Evolutionary conservation across 2,329 filamentous ascomycete species (phyloP).

Genomic region (Talaromyces sp.): DNA sequence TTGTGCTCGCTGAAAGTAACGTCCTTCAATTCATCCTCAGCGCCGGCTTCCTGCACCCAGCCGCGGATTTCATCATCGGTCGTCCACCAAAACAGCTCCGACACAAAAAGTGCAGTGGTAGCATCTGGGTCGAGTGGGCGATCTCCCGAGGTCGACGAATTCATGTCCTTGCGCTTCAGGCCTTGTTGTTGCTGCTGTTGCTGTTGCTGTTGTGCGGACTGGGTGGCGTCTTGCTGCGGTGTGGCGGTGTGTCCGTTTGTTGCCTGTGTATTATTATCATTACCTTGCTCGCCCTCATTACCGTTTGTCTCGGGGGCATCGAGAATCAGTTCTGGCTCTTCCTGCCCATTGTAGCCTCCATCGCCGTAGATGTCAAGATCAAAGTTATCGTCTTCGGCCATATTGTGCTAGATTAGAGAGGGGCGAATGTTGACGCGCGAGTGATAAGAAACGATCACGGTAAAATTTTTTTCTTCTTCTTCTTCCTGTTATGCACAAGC

Average conservation of each 20-base stretch:
- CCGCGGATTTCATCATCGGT: slow-evolving; percentile 91
- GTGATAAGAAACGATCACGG: slow-evolving; percentile 27
- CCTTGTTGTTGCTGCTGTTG: slow-evolving; percentile 51
- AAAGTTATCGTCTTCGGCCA: slow-evolving; percentile 60
- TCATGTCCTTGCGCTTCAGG: slow-evolving; percentile 55
- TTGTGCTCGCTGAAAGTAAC: slow-evolving; percentile 98
- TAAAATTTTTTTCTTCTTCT: slow-evolving; percentile 18
- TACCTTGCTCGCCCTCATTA: slow-evolving; percentile 18
- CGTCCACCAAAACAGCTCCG: slow-evolving; percentile 93
- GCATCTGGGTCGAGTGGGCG: slow-evolving; percentile 55
- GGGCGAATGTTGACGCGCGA: slow-evolving; percentile 3
- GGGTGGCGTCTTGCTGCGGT: slow-evolving; percentile 13
- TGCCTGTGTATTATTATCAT: slow-evolving; percentile 18
- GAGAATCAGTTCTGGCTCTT: slow-evolving; percentile 35
- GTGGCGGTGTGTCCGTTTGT: slow-evolving; percentile 19
- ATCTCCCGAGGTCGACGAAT: slow-evolving; percentile 40
- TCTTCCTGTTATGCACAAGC: slow-evolving; percentile 32
- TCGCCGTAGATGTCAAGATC: slow-evolving; percentile 67
- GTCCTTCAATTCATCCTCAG: slow-evolving; percentile 81
- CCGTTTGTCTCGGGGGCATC: slow-evolving; percentile 30
- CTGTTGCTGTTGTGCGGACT: slow-evolving; percentile 31
- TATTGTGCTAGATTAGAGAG: slow-evolving; percentile 25
- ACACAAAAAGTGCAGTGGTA: slow-evolving; percentile 71
- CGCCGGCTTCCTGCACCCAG: slow-evolving; percentile 73
- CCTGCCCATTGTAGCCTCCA: slow-evolving; percentile 42